Conservation (phyloP, 2,329 filamentous ascomycete species). For the Aschersonia sp. region DNA sequence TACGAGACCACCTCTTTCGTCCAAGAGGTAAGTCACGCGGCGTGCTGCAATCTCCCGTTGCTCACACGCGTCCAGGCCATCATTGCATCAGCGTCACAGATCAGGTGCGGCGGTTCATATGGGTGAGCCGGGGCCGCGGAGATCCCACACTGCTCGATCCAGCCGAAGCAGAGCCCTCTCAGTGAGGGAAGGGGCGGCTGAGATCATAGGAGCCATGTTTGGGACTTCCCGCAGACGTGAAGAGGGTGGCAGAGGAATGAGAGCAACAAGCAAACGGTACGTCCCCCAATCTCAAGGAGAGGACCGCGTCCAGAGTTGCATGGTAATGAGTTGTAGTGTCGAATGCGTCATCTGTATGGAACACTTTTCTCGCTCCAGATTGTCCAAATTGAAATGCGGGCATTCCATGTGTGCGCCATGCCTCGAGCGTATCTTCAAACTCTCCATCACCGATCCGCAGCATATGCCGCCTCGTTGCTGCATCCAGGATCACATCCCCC, state of each 20-base stretch:
- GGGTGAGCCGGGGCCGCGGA: constrained; percentile 4
- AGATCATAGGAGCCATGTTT: constrained; percentile 13
- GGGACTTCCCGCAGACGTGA: constrained; percentile 11
- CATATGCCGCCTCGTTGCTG: constrained; percentile 83
- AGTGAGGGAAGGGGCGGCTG: constrained; percentile 7
- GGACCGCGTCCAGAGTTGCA: neutral
- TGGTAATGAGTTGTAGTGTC: constrained; percentile 28
- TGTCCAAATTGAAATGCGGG: constrained; percentile 59
- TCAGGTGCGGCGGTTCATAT: constrained; percentile 7
- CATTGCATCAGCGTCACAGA: constrained; percentile 5
- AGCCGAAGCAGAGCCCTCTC: constrained; percentile 8
- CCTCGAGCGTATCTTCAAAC: constrained; percentile 57
- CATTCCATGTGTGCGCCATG: constrained; percentile 73
- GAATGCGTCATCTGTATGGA: constrained; percentile 63
- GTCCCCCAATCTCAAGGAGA: neutral
- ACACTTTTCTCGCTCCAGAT: constrained; percentile 46
- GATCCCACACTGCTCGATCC: constrained; percentile 6
- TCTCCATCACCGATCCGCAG: constrained; percentile 61
- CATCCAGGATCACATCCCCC: constrained; percentile 53
- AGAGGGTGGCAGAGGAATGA: constrained; percentile 8
- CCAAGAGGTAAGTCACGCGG: constrained; percentile 13
- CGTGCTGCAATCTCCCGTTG: neutral
- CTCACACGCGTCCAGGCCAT: constrained; percentile 1
- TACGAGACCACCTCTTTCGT: constrained; percentile 18
- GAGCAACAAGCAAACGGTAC: constrained; percentile 6